Conservation (phyloP, 164 flowering plant genomes). For the Tetracentron sinense region DNA sequence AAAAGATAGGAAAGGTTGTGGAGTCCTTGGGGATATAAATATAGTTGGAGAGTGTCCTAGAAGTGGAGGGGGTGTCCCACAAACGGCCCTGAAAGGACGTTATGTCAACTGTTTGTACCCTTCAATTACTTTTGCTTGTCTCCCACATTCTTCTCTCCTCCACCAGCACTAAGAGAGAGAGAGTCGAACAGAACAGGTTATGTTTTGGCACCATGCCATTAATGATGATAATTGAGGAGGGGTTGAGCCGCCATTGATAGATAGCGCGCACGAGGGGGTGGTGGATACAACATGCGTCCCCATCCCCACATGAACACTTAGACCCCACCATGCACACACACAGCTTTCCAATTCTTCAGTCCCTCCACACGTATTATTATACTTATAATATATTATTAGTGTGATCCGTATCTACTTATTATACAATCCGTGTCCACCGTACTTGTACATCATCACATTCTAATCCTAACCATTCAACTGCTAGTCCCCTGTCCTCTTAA, state of each 20-base stretch:
- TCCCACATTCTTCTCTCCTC: conserved; percentile 41
- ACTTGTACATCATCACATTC: no score
- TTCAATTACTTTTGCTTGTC: conserved; percentile 49
- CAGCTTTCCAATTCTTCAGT: neutral
- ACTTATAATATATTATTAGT: neutral
- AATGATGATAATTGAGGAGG: conserved; percentile 45
- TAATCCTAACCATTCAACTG: neutral
- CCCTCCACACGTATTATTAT: neutral
- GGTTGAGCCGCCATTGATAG: conserved; percentile 41
- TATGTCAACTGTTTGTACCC: conserved; percentile 34
- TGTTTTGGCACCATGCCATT: conserved; percentile 48
- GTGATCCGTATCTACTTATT: neutral
- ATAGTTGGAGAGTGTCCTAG: conserved; percentile 9
- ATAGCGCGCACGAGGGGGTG: conserved; percentile 54
- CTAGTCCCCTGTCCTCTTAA: neutral
- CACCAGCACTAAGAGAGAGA: conserved; percentile 10
- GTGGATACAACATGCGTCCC: conserved; percentile 37
- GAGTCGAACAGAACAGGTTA: conserved; percentile 12
- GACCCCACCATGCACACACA: conserved; percentile 9
- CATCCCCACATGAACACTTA: conserved; percentile 21
- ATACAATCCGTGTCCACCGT: neutral
- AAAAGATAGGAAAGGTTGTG: neutral
- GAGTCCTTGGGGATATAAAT: conserved; percentile 27
- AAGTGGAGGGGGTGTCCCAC: conserved; percentile 23
- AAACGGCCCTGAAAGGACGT: conserved; percentile 32